Conservation (phyloP, 2,329 filamentous ascomycete species). For the Aureobasidium sp. region DNA sequence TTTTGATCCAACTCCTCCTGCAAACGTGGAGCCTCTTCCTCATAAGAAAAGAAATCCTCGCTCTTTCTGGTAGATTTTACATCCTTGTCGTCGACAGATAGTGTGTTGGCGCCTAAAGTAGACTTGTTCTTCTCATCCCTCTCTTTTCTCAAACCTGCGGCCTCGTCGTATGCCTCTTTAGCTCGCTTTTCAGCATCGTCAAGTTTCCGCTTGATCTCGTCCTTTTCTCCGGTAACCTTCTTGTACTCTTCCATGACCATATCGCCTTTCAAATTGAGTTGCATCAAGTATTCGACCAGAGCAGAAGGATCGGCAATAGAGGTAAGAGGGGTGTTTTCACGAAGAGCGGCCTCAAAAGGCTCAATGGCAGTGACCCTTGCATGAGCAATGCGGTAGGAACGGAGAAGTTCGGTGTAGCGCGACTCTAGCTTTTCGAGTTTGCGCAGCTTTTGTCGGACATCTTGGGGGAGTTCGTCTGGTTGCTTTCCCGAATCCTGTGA, state of each 20-base stretch:
- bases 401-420: constrained; percentile 81
- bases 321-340: constrained; percentile 85
- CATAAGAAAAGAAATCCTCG: constrained; percentile 80
- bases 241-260: constrained; percentile 95
- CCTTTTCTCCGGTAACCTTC: constrained; percentile 68
- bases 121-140: constrained; percentile 18
- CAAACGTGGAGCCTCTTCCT: constrained; percentile 77
- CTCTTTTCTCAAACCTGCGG: constrained; percentile 47
- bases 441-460: constrained; percentile 67
- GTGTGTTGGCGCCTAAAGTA: not conserved
- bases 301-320: constrained; percentile 80
- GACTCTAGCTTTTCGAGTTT: constrained; percentile 86
- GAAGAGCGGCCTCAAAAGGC: constrained; percentile 82
- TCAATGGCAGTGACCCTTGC: constrained; percentile 80
- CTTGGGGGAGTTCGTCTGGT: constrained; percentile 52
- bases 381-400: constrained; percentile 88
- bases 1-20: constrained; percentile 56
- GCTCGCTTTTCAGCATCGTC: constrained; percentile 61
- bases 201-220: constrained; percentile 68
- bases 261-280: constrained; percentile 75
- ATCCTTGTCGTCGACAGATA: constrained; percentile 2
- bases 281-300: constrained; percentile 82
- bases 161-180: constrained; percentile 56
- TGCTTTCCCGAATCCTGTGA: constrained; percentile 23
- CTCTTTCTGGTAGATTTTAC: constrained; percentile 24